Evolutionary conservation across 2,329 filamentous ascomycete species (phyloP).

Genomic region (Aspergillus arachidicola): DNA sequence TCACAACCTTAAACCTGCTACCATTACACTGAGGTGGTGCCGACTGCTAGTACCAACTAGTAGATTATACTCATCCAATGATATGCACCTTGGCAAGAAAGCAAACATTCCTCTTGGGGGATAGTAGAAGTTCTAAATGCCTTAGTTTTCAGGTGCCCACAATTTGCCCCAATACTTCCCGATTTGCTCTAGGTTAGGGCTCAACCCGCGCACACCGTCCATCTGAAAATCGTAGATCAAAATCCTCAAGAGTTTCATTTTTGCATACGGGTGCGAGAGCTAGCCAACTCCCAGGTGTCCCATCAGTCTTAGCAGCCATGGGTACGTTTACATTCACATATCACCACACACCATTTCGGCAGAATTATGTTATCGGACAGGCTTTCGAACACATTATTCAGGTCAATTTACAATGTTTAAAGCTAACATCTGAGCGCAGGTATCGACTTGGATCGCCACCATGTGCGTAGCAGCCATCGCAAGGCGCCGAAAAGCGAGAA

Average conservation of each 20-base stretch:
- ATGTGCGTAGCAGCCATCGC: constrained; percentile 73
- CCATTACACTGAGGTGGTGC: neutral
- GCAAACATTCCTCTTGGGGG: neutral
- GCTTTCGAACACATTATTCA: neutral
- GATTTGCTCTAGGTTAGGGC: constrained; percentile 44
- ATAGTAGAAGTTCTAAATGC: neutral
- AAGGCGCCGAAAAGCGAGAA: constrained; percentile 98
- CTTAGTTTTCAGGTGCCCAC: constrained; percentile 1
- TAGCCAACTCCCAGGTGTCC: constrained; percentile 43
- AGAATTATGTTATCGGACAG: neutral
- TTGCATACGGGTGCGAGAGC: constrained; percentile 44
- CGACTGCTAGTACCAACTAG: neutral
- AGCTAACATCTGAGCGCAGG: constrained; percentile 37
- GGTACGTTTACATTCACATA: constrained; percentile 34
- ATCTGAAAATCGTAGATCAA: constrained; percentile 44
- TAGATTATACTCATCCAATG: neutral
- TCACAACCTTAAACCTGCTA: neutral
- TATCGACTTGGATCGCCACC: constrained; percentile 64
- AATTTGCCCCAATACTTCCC: constrained; percentile 13
- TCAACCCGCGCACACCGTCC: constrained; percentile 47
- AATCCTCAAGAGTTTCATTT: constrained; percentile 38
- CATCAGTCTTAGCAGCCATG: constrained; percentile 47
- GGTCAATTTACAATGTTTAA: neutral
- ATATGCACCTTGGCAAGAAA: neutral
- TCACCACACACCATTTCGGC: neutral